These are phyloP conservation scores for Suhomyces kilbournensis DNA, from an alignment of 805 yeast genomes.

Conservation along the genomic window DNA sequence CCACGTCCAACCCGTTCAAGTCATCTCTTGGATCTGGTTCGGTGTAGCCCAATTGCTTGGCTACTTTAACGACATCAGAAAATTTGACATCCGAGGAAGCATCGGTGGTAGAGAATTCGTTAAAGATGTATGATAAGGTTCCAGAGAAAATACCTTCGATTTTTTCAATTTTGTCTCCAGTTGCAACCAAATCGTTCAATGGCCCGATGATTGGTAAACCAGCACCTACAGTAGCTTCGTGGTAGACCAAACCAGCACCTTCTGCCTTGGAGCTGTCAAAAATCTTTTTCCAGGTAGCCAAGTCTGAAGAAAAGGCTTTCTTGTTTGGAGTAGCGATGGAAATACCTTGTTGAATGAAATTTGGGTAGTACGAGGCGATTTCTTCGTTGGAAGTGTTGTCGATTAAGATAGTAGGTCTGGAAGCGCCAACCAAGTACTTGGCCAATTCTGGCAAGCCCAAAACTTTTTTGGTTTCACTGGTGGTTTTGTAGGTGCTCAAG, in stretches of 20 bases:
- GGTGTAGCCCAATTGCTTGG: conserved; percentile 90
- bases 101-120: conserved; percentile 76
- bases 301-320: conserved; percentile 86
- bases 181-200: conserved; percentile 78
- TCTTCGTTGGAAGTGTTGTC: conserved; percentile 90
- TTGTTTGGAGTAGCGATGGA: conserved; percentile 98
- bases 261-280: conserved; percentile 53
- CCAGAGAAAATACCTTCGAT: conserved; percentile 98
- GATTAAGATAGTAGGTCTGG: conserved; percentile 75
- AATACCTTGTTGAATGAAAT: conserved; percentile 70
- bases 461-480: conserved; percentile 47
- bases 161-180: conserved; percentile 89
- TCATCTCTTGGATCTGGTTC: conserved; percentile 99
- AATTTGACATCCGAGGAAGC: conserved; percentile 62
- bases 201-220: conserved; percentile 93
- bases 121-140: conserved; percentile 90
- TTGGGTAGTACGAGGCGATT: conserved; percentile 75
- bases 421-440: conserved; percentile 60
- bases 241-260: conserved; percentile 77
- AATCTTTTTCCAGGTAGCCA: conserved; percentile 72
- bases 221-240: conserved; percentile 98
- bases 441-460: conserved; percentile 58
- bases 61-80: conserved; percentile 84
- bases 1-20: conserved; percentile 95
- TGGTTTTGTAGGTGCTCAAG: conserved; percentile 52